Base-by-base conservation (phyloP, 768 basidiomycete species). In the Termitomyces sp. region DNA sequence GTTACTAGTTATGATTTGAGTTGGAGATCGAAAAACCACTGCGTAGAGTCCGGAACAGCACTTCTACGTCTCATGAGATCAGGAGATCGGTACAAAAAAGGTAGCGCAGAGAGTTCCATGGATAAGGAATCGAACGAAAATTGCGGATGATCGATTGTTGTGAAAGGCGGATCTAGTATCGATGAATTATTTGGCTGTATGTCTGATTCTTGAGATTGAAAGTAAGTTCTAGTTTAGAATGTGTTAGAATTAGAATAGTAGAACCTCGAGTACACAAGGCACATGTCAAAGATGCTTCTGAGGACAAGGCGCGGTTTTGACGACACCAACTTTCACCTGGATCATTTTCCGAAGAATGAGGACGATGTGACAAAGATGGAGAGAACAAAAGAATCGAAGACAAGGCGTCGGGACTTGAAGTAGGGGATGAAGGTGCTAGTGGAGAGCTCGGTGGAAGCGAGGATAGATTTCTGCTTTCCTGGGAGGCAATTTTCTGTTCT, bases 391-490 rank as follows among this genome's bases (percentile, higher is more conserved):
- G 48, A 18, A 26, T 12, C 18, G 56, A 36, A 57, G 52, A n/a
- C 2, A 43, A 14, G 2, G 47, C 22, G 4, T 44, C 14, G 3
- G n/a, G 27, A 41, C 48, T 46, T n/a, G 34, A 16, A 44, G 46
- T 13, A 51, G 56, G 46, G 3, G 36, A 59, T 16, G 56, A 37
- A 31, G 52, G 32, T 14, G 26, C 10, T 12, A 26, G 37, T 5
- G 58, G 51, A 46, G 61, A 62, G 39, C 58, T 62, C 12, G 58
- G 61, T 39, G 61, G 58, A 32, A 62, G 61, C 9, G 58, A 31
- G 1, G 55, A 61, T 5, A 32, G 43, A 0, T 46, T 32, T 20
- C 39, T 16, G 18, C 13, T 9, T 47, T 18, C 39, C n/a, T 57
- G 16, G 16, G 16, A 2, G 20, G 18, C 14, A 9, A 0, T 18